Evolutionary conservation across 306 rosid genomes (phyloP).

Genomic region (Argentina anserina): DNA sequence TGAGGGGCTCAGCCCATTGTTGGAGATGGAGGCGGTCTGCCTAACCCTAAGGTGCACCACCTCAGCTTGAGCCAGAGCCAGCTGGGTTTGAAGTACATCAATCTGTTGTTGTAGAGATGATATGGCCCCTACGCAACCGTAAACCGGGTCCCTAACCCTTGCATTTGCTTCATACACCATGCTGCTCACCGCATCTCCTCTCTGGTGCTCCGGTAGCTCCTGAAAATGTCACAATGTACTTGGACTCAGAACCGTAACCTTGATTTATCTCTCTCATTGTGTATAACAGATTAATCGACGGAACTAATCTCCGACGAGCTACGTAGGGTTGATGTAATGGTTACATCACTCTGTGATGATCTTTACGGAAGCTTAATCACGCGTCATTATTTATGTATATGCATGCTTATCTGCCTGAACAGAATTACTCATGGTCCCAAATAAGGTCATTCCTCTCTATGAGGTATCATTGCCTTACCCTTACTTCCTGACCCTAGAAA

Average conservation of each 20-base stretch:
- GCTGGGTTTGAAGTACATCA: conserved; percentile 63
- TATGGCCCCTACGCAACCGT: conserved; percentile 85
- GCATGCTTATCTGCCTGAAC: not conserved
- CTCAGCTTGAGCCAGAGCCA: conserved; percentile 88
- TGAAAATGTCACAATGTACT: conserved; percentile 18
- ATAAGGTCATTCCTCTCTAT: not conserved
- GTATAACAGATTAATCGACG: not conserved
- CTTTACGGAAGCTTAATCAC: not conserved
- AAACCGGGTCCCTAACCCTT: conserved; percentile 79
- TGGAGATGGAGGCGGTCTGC: conserved; percentile 40
- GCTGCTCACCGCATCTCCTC: conserved; percentile 89
- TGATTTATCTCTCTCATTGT: no score
- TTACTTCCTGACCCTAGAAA: not conserved
- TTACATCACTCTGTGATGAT: not conserved
- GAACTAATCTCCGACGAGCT: not conserved
- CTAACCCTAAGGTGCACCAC: conserved; percentile 68
- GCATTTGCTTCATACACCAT: conserved; percentile 92
- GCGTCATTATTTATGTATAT: not conserved
- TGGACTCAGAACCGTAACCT: no score
- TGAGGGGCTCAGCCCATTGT: conserved; percentile 41
- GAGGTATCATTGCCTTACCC: not conserved
- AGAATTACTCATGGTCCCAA: conserved; percentile 7
- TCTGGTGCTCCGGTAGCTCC: conserved; percentile 70
- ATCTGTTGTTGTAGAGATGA: conserved; percentile 76
- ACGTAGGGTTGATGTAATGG: not conserved